Evolutionary conservation across 2,329 filamentous ascomycete genomes (phyloP), one percentile per base, ranked within the genome.

Genomic region (Lasiodiplodia hormozganensis): DNA sequence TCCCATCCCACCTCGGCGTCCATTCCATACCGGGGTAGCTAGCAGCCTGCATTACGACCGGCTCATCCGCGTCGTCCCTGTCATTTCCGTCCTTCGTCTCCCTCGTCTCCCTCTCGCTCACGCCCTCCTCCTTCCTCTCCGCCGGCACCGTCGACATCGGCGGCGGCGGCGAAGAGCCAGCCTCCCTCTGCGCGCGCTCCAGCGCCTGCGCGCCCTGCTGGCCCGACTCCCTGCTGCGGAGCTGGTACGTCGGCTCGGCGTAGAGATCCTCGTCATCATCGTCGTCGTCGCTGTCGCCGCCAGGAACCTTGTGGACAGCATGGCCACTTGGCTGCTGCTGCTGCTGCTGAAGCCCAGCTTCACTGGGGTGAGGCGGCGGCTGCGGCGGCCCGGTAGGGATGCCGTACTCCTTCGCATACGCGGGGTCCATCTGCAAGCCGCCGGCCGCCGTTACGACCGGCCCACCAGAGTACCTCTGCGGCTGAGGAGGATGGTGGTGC

Each of bases 21-120:
- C 90, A 92, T 76, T 92, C 89, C 79, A 91, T 88, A 0, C 90
- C 90, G 0, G 90, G 90, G 76, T 91, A 92, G 74, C 86, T 89
- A 14, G 88, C 89, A 7, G 89, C 89, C 58, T 83, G 85, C 90
- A 92, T 92, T 69, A 49, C 49, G 6, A 84, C 81, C 14, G 86
- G 85, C 74, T 81, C 76, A n/a, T 84, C 81, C 38, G 82, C 80
- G 51, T 81, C 78, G 73, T 56, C 78, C 54, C 66, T 77, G 77
- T 11, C 31, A 11, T 21, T 38, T n/a, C 36, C 47, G 38, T 28
- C 23, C 31, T 12, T 38, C 47, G 2, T 10, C 60, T 14, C 71
- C 73, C 11, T 78, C 75, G 49, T 74, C 72, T 8, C 72, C 75
- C 14, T 75, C 54, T 57, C 18, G n/a, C 38, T 21, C 16, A 10